Base-by-base conservation (phyloP, 1,139 yeast species). In the Sugiyamaella neomexicana region DNA sequence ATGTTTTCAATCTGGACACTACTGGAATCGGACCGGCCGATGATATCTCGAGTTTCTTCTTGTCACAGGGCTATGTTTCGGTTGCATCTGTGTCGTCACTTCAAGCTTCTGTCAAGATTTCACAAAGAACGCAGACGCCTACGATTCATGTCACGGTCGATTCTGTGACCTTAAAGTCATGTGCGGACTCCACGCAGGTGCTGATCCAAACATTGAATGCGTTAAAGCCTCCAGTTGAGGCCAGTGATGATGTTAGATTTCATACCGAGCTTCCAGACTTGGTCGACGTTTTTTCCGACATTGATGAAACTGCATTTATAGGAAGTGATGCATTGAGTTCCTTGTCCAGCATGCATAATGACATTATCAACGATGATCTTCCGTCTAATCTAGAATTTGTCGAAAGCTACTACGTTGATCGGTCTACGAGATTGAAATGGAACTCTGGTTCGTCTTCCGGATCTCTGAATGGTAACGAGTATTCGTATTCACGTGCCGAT, bases 141-240 rank as follows among this genome's bases (percentile, higher is more conserved):
- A 17, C 38, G 1, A 46, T 40, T 17, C 43, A 44, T 31, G 23
- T 52, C 8, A 45, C 47, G 16, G 20, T 49, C 12, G 53, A 49
- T 37, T 49, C 59, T 2, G 44, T 63, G 10, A 50, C 60, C 1
- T 41, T 67, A 48, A 64, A 85, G 39, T 63, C 89, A 1, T 90
- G 97, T 72, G 93, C 97, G 0, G 98, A 91, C 68, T 89, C 97
- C 0, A 78, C 84, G 0, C 86, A 88, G 64, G 81, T 91, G 5
- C 70, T 90, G 42, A 61, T 81, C 1, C 95, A 86, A 60, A 65
- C 88, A 17, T 58, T 86, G 12, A 84, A 81, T 59, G 96, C 89
- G 62, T 73, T 90, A 64, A 88, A 86, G 62, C 80, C 81, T 10
- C 91, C 91, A 0, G 71, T 87, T 2, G 73, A 65, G 34, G 61